Conservation (phyloP, 768 basidiomycete species). For the Pleurotus salmoneostramineus region DNA sequence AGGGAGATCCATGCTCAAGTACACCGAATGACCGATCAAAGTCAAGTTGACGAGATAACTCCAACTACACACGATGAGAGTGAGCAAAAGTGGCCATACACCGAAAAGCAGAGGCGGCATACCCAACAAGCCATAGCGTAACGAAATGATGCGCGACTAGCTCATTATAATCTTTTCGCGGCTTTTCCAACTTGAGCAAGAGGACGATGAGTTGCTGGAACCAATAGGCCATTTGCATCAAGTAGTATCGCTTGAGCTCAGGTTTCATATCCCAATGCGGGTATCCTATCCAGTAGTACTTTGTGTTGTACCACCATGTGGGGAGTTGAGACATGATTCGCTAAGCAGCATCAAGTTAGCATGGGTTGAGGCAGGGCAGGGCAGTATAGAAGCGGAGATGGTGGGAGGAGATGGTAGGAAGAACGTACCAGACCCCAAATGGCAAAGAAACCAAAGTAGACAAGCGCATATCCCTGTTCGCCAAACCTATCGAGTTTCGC, state of each 20-base stretch:
- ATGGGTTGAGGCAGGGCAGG: constrained; percentile 6
- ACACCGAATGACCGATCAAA: constrained; percentile 86
- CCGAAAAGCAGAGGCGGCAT: constrained; percentile 16
- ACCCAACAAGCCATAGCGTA: constrained; percentile 94
- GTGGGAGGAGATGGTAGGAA: not conserved
- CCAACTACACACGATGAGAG: constrained; percentile 49
- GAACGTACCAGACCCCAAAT: constrained; percentile 73
- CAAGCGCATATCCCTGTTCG: constrained; percentile 85
- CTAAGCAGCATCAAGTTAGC: constrained; percentile 30
- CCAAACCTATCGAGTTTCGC: constrained; percentile 80
- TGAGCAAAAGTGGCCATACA: not conserved
- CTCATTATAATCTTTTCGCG: constrained; percentile 86
- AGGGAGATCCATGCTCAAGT: constrained; percentile 95
- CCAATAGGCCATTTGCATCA: constrained; percentile 94
- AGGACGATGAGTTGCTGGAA: constrained; percentile 89
- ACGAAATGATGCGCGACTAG: constrained; percentile 89
- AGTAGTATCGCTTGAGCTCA: constrained; percentile 87
- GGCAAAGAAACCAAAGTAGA: constrained; percentile 75
- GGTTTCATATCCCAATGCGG: constrained; percentile 88
- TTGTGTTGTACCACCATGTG: constrained; percentile 82
- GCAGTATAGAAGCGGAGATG: no score
- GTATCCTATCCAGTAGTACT: constrained; percentile 88
- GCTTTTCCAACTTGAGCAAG: constrained; percentile 84
- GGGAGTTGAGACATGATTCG: constrained; percentile 79
- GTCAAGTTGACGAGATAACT: constrained; percentile 81